A percentile compares a stretch with the other conserved stretches of the same genome.
Evolutionary conservation across 495 filamentous ascomycete genomes (phyloP).

Genomic region (Trichoderma asperelloides): DNA sequence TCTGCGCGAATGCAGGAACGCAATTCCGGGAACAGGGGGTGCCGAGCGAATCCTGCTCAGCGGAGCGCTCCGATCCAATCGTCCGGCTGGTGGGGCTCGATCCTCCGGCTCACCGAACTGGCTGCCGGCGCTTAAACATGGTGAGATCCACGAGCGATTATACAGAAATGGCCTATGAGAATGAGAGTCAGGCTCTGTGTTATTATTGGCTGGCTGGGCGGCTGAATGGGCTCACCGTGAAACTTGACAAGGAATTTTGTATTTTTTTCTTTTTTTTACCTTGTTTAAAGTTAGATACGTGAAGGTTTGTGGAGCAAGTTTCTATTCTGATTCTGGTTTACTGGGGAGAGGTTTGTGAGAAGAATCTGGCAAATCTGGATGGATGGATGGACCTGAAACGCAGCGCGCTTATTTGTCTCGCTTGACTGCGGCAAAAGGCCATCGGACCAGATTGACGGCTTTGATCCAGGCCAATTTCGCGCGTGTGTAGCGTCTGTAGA

Average conservation of each 20-base stretch:
- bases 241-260: not conserved
- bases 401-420: not conserved
- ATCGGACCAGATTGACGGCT: too few relatives aligned
- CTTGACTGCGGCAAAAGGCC: not conserved
- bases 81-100: not conserved
- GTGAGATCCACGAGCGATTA: not conserved
- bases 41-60: not conserved
- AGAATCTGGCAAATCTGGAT: not conserved
- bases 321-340: not conserved
- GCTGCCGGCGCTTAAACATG: not conserved
- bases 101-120: not conserved
- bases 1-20: not conserved
- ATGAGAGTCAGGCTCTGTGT: not conserved
- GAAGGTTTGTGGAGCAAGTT: not conserved
- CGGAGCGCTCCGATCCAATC: conserved; percentile 1
- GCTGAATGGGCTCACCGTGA: not conserved
- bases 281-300: not conserved
- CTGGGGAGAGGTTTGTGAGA: not conserved
- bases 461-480: too few relatives aligned
- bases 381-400: not conserved
- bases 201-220: not conserved
- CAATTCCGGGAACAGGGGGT: not conserved
- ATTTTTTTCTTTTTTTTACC: too few relatives aligned
- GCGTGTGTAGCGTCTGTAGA: too few relatives aligned
- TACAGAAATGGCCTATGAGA: not conserved